Evolutionary conservation across 768 basidiomycete species (phyloP), one percentile per base, ranked within the genome.

Genomic region (Russula vinacea): DNA sequence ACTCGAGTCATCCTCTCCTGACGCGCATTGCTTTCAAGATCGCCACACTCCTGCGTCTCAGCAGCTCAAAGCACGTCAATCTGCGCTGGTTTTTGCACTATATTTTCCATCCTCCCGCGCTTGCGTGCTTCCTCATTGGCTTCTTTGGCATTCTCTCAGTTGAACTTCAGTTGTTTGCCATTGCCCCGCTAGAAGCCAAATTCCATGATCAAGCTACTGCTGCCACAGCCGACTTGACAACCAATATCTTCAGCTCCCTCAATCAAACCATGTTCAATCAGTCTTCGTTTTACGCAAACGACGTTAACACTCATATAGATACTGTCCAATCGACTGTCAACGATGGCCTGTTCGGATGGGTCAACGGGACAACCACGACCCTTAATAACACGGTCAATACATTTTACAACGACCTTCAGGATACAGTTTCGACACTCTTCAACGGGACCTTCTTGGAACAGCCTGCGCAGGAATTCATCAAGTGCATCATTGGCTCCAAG

Each of bases 51-150:
- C 71, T 92, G 37, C 82, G 74, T 49, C 76, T 93, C 63, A 80
- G 81, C 9, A 82, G 86, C 7, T 75, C 80, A 42, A 81, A 88
- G 64, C 83, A 91, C 69, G 82, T 81, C 29, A 83, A 90, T 69
- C 75, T 92, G 19, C 85, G 86, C 63, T 99, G 94, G 92, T 92
- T 96, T 76, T 79, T 90, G 71, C 83, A 90, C 70, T 97, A 97
- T 76, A 79, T 99, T 63, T 92, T 94, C 74, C 91, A 98, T 71
- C 85, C 93, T 2, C 90, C 92, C 1, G 94, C 93, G 0, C 82
- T 96, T 51, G 89, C 92, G 0, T 91, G 94, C 72, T 86, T 99
- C 73, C 83, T 94, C 65, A 91, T 98, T 69, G 94, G 95, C n/a
- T 77, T 94, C 68, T 86, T 98, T 69, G 95, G 95, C 11, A 75